These are phyloP conservation scores for Tubosaeta sp. DNA, from an alignment of 768 basidiomycete species.

Conservation along the genomic window DNA sequence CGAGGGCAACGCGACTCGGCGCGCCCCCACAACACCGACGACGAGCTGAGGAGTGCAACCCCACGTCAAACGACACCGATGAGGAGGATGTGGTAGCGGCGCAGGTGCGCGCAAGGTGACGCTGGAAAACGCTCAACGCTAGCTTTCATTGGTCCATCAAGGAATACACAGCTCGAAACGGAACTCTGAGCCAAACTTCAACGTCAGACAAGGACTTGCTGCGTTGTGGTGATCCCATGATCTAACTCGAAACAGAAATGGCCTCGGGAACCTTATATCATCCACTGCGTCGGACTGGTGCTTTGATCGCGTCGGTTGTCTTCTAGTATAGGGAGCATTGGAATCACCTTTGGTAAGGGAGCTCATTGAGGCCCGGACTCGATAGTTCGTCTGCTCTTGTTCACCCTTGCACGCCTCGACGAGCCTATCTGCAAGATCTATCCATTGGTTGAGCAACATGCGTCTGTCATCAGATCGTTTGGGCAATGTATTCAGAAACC, in stretches of 20 bases:
- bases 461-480: slow-evolving; percentile 66
- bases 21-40: too few relatives aligned
- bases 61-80: too few relatives aligned
- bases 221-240: slow-evolving; percentile 44
- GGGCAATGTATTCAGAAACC: slow-evolving; percentile 63
- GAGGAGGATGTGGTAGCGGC: too few relatives aligned
- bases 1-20: too few relatives aligned
- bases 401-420: slow-evolving; percentile 81
- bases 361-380: slow-evolving; percentile 89
- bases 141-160: too few relatives aligned
- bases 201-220: slow-evolving; percentile 60
- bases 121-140: too few relatives aligned
- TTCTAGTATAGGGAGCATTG: background rate
- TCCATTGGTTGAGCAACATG: slow-evolving; percentile 68
- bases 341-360: slow-evolving; percentile 78
- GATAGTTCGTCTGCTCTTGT: slow-evolving; percentile 93
- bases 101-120: too few relatives aligned
- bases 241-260: slow-evolving; percentile 82
- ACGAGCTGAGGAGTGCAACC: too few relatives aligned
- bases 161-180: too few relatives aligned
- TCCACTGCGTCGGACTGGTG: slow-evolving; percentile 85
- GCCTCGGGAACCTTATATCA: slow-evolving; percentile 82
- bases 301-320: slow-evolving; percentile 43
- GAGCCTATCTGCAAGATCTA: slow-evolving; percentile 78
- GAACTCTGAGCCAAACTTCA: slow-evolving; percentile 87